Base-by-base conservation (phyloP, 1,284 basidiomycete species). In the Psilocybe mexicana region DNA sequence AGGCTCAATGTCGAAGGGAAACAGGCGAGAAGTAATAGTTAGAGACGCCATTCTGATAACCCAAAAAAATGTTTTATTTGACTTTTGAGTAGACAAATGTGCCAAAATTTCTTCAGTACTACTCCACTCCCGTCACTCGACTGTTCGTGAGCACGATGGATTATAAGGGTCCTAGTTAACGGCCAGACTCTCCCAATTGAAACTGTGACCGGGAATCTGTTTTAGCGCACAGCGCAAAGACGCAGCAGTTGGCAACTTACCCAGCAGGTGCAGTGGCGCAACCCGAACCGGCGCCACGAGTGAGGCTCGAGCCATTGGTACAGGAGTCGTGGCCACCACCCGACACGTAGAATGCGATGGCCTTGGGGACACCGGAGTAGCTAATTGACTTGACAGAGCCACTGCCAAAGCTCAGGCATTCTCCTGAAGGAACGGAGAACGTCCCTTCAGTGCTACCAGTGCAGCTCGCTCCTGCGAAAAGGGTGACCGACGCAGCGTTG, bases 241-340 rank as follows among this genome's bases (percentile, higher is more conserved):
- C 14, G 38, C 6, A 14, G 12, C 3, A 12, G 11, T 8, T n/a
- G 14, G 18, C 12, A 40, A 40, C 52, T 54, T 46, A 54, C 52
- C 52, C 52, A 8, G 11, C 11, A 46, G 57, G 57, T 24, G 57
- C 57, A 14, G 48, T 59, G 23, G 47, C 52, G 50, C 57, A 59
- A 33, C 52, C 57, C 33, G 57, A 54, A 24, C 57, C 57, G n/a
- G 33, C 47, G 25, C 57, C 49, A 46, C 38, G 57, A 8, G 35
- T 40, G 52, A 59, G 38, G 11, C 33, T 12, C 28, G 57, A 4
- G 26, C 57, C 57, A 54, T 58, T 50, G 42, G 52, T 50, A 24
- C 57, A 58, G 33, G 26, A 26, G 54, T 55, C 47, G 24, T 54
- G 47, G 25, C 43, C 40, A 24, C 47, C 52, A 8, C 52, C 52